phyloP scores from a whole-genome alignment of 1,139 yeast genomes.

The Kodamaea ohmeri region DNA sequence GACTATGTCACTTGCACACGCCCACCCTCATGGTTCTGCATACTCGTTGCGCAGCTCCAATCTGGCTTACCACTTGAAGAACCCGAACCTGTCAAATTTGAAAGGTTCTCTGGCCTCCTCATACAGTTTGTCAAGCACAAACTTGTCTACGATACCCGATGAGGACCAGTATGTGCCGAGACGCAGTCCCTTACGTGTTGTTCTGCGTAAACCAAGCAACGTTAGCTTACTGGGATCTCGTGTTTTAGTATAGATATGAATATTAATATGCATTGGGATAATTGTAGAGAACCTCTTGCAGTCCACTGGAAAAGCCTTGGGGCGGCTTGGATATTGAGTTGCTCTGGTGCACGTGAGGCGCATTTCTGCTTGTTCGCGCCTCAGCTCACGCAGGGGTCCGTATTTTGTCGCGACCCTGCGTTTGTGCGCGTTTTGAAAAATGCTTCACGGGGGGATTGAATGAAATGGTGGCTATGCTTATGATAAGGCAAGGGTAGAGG shows the following conservation, averaged over 20 bases:
- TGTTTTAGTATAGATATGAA: not conserved
- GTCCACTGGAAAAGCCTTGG: no score
- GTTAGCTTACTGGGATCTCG: not conserved
- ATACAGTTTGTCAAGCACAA: constrained; percentile 9
- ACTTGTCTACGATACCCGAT: constrained; percentile 12
- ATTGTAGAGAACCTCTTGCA: no score
- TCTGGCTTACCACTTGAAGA: constrained; percentile 11
- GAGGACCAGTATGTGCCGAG: constrained; percentile 6
- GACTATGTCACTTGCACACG: constrained; percentile 19
- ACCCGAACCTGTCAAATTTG: constrained; percentile 1
- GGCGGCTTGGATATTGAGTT: no score
- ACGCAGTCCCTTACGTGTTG: constrained; percentile 1
- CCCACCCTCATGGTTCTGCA: constrained; percentile 17
- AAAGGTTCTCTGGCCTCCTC: constrained; percentile 3
- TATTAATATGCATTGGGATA: constrained; percentile 1
- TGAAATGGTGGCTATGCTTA: no score
- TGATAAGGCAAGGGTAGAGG: no score
- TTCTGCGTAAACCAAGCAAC: not conserved
- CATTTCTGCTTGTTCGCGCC: no score
- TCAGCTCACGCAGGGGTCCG: no score
- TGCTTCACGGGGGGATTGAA: no score
- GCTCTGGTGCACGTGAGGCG: no score
- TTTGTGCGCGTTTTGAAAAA: no score
- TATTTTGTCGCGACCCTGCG: no score
- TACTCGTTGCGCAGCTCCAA: constrained; percentile 11